Evolutionary conservation across 2,329 filamentous ascomycete genomes (phyloP).

Genomic region (Acrodontium crateriforme): DNA sequence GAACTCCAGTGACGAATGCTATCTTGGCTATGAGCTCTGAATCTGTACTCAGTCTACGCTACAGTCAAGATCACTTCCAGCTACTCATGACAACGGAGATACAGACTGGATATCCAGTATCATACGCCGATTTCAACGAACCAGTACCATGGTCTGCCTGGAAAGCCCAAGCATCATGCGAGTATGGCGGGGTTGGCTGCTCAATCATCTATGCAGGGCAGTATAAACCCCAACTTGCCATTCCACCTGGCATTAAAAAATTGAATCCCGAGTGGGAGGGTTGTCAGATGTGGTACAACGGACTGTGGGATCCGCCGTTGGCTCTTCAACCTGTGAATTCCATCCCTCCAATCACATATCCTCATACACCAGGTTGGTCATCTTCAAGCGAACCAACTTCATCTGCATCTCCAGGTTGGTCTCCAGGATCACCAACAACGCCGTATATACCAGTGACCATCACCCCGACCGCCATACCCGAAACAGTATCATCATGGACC

Average conservation of each 20-base stretch:
- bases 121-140: constrained; percentile 17
- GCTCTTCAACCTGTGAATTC: not conserved
- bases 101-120: constrained; percentile 17
- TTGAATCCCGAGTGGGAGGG: constrained; percentile 13
- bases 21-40: constrained; percentile 17
- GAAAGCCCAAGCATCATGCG: constrained; percentile 13
- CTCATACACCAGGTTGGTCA: too few species aligned
- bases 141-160: constrained; percentile 18
- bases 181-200: constrained; percentile 7
- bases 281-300: constrained; percentile 18
- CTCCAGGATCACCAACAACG: too few species aligned
- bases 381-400: too few species aligned
- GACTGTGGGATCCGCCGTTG: constrained; percentile 9
- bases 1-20: constrained; percentile 10
- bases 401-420: too few species aligned
- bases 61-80: constrained; percentile 16
- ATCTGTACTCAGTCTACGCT: constrained; percentile 16
- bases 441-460: too few species aligned
- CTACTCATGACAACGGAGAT: constrained; percentile 10
- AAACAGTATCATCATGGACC: too few species aligned
- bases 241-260: constrained; percentile 15
- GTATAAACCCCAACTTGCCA: constrained; percentile 7
- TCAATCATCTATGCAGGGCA: constrained; percentile 23
- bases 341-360: not conserved
- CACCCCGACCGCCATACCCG: too few species aligned